phyloP scores from a whole-genome alignment of 2,329 filamentous ascomycete species.

The Phialemoniopsis sp. region DNA sequence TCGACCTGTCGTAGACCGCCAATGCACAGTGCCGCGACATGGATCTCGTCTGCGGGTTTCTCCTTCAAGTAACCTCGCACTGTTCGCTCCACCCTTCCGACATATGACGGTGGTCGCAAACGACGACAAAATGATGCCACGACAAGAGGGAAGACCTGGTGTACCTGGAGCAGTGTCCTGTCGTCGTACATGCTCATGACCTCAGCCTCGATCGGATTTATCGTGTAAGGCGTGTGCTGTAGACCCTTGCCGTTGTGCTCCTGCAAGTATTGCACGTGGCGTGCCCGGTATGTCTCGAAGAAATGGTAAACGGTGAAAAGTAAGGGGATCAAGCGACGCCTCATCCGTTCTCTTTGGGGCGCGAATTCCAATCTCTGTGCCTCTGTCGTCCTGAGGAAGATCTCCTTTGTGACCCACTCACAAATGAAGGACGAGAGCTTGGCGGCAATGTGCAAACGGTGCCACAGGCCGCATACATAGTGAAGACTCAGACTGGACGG shows the following conservation, averaged over 20 bases:
- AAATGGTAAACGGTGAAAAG: slow-evolving; percentile 66
- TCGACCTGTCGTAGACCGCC: slow-evolving; percentile 61
- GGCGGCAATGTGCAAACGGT: slow-evolving; percentile 59
- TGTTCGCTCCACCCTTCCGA: slow-evolving; percentile 57
- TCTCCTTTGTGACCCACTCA: slow-evolving; percentile 62
- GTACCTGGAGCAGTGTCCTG: slow-evolving; percentile 56
- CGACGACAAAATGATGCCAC: slow-evolving; percentile 61
- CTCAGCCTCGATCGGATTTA: slow-evolving; percentile 58
- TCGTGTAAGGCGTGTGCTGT: slow-evolving; percentile 47
- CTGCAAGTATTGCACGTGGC: slow-evolving; percentile 53
- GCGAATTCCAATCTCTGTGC: slow-evolving; percentile 52
- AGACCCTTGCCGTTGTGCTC: slow-evolving; percentile 48
- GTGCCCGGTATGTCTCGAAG: slow-evolving; percentile 59
- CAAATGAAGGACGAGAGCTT: slow-evolving; percentile 60
- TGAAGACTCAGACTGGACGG: slow-evolving; percentile 48
- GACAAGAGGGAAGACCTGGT: slow-evolving; percentile 61
- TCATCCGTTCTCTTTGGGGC: slow-evolving; percentile 59
- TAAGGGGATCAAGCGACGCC: slow-evolving; percentile 57
- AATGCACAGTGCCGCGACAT: slow-evolving; percentile 55
- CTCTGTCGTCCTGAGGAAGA: slow-evolving; percentile 56
- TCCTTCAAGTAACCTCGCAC: slow-evolving; percentile 61
- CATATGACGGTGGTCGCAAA: slow-evolving; percentile 60
- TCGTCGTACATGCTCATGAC: slow-evolving; percentile 65
- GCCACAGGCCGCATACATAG: slow-evolving; percentile 61
- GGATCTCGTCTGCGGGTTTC: slow-evolving; percentile 58